These are phyloP conservation scores for Cryoendolithus antarcticus DNA, from an alignment of 2,329 filamentous ascomycete species.

Conservation along the genomic window DNA sequence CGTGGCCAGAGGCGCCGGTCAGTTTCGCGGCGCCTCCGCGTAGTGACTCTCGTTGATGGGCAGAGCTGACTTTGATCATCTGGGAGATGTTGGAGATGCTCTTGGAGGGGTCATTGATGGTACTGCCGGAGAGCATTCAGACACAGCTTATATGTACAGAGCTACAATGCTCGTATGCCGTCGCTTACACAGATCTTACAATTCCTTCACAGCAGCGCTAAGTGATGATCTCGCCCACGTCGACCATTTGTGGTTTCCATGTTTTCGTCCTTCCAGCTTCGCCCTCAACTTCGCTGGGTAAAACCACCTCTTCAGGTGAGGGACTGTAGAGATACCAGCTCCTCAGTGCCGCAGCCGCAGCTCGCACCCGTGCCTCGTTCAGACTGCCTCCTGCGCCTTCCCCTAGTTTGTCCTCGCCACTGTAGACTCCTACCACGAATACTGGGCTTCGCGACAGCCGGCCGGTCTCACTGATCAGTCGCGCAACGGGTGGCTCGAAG, in stretches of 20 bases:
- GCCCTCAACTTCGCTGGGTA: slow-evolving; percentile 36
- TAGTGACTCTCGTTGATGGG: no score
- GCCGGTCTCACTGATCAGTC: slow-evolving; percentile 83
- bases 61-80: no score
- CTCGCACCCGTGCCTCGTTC: slow-evolving; percentile 63
- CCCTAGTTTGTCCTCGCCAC: slow-evolving; percentile 78
- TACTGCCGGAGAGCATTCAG: no score
- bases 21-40: no score
- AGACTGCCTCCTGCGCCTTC: slow-evolving; percentile 75
- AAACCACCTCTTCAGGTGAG: slow-evolving; percentile 35
- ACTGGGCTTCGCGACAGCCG: slow-evolving; percentile 74
- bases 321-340: slow-evolving; percentile 95
- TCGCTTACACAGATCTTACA: no score
- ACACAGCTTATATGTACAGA: no score
- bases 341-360: slow-evolving; percentile 76
- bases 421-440: slow-evolving; percentile 88
- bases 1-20: no score
- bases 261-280: slow-evolving; percentile 21
- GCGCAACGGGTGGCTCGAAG: slow-evolving; percentile 76
- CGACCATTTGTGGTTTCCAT: slow-evolving; percentile 45
- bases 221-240: slow-evolving; percentile 44
- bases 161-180: no score
- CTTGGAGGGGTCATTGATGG: no score
- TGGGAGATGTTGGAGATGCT: no score
- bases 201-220: slow-evolving; percentile 8